Base-by-base conservation (phyloP, 345 rosid genomes). In the Lumnitzera littorea region DNA sequence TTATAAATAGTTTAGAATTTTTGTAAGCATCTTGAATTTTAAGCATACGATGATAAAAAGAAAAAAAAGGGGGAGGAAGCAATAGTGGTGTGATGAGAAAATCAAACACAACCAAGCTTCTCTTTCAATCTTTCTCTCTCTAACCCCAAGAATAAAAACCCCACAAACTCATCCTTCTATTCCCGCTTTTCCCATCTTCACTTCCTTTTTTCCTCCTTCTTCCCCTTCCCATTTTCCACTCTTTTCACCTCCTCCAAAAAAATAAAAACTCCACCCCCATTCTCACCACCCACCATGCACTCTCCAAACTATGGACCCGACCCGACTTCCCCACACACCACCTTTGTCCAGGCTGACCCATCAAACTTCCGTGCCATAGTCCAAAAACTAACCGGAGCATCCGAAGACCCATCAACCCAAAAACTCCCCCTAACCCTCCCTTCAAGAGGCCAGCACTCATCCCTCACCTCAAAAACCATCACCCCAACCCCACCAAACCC, bases 261-360 rank as follows among this genome's bases (percentile, higher is more conserved):
- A 20, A 20, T 20, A 20, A 20, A 20, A 20, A 20, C 20, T 20
- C 1, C 20, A 20, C 20, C 20, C 20, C 20, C 20, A 20, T 20
- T 20, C 20, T 20, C 20, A 20, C 20, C 20, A 20, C 20, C 20
- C 64, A 36, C 56, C 83, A 71, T 70, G 80, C 74, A 73, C 51
- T 46, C 60, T 2, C 36, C 77, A 43, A 50, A 64, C 59, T 80
- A 74, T 57, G 79, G 82, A 50, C 55, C 81, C 63, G 88, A 89
- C 67, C 62, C 74, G 16, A 51, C 69, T 9, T 70, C 76, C 10
- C 74, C 89, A 31, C 85, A 84, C 78, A 91, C 94, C 65, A 88
- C 91, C 69, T 88, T 91, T 57, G 91, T 91, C 66, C 91, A 91
- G 66, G 94, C 96, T 48, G 85, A 91, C 64, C 92, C 96, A 5